These are phyloP conservation scores for Neurospora tetrasperma DNA, from an alignment of 495 filamentous ascomycete genomes.

Conservation along the genomic window DNA sequence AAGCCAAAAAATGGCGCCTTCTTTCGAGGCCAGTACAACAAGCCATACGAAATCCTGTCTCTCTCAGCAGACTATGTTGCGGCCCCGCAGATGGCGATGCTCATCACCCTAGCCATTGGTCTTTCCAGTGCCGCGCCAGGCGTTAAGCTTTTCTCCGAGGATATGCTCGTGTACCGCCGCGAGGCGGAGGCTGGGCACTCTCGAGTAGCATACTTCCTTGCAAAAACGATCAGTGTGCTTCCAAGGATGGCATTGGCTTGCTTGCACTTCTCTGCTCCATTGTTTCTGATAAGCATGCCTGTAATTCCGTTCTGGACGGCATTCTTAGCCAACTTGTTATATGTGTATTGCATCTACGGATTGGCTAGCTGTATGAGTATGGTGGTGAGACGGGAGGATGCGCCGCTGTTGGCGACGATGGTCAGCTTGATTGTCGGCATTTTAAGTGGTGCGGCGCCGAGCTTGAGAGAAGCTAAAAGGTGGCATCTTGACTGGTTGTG, in stretches of 20 bases:
- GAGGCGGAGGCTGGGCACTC: conserved; percentile 46
- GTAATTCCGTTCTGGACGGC: conserved; percentile 34
- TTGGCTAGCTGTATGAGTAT: conserved; percentile 42
- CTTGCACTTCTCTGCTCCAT: conserved; percentile 45
- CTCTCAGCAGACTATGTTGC: conserved; percentile 37
- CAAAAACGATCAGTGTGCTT: conserved; percentile 41
- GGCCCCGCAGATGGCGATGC: conserved; percentile 38
- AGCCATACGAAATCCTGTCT: conserved; percentile 42
- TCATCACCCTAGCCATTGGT: conserved; percentile 43
- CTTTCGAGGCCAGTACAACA: conserved; percentile 41
- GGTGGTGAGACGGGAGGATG: conserved; percentile 37
- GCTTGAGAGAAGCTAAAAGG: conserved; percentile 31
- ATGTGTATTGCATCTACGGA: conserved; percentile 51
- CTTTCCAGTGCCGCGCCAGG: conserved; percentile 43
- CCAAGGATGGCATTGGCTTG: conserved; percentile 40
- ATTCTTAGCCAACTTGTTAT: conserved; percentile 40
- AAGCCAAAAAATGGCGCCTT: conserved; percentile 36
- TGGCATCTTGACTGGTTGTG: conserved; percentile 51
- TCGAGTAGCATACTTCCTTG: conserved; percentile 43
- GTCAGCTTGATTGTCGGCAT: conserved; percentile 37
- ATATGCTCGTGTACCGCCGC: conserved; percentile 42
- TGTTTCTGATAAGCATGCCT: conserved; percentile 40
- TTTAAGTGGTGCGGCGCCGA: conserved; percentile 40
- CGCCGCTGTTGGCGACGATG: conserved; percentile 40
- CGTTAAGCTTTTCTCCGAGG: conserved; percentile 47